phyloP scores from a whole-genome alignment of 1,139 yeast species.

The Saccharomycopsis phalli region DNA sequence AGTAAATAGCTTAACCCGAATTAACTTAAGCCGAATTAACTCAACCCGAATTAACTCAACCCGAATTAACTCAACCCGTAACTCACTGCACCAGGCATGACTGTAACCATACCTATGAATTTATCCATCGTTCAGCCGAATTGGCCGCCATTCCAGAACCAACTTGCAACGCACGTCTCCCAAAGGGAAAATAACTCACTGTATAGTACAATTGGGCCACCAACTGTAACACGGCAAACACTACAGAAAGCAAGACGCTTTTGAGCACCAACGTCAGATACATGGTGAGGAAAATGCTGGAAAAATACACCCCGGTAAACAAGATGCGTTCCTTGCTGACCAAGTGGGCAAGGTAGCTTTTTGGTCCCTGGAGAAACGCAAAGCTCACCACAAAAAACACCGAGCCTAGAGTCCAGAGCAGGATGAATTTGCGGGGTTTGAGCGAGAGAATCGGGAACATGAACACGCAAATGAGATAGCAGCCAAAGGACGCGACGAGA shows the following conservation, averaged over 20 bases:
- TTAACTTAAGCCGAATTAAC: no score
- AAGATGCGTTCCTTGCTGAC: conserved; percentile 42
- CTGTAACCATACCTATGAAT: no score
- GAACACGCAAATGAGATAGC: conserved; percentile 46
- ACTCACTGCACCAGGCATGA: no score
- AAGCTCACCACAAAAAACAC: conserved; percentile 48
- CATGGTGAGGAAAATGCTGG: conserved; percentile 43
- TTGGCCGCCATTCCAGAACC: conserved; percentile 47
- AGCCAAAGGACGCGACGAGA: conserved; percentile 44
- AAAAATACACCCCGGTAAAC: conserved; percentile 41
- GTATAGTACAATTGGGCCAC: conserved; percentile 48
- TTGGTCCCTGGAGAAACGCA: conserved; percentile 48
- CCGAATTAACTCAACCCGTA: no score
- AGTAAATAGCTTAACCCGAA: no score
- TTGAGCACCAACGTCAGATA: conserved; percentile 39
- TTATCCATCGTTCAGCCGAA: conserved; percentile 55
- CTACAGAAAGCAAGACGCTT: conserved; percentile 39
- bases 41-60: no score
- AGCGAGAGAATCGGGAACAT: conserved; percentile 48
- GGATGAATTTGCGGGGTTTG: conserved; percentile 51
- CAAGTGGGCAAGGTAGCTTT: conserved; percentile 40
- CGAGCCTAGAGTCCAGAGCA: conserved; percentile 55
- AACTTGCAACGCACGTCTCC: conserved; percentile 44
- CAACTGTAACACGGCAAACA: conserved; percentile 45
- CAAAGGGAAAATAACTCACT: conserved; percentile 56